Evolutionary conservation across 768 basidiomycete genomes (phyloP).

Genomic region (Macrocybe gigantea): DNA sequence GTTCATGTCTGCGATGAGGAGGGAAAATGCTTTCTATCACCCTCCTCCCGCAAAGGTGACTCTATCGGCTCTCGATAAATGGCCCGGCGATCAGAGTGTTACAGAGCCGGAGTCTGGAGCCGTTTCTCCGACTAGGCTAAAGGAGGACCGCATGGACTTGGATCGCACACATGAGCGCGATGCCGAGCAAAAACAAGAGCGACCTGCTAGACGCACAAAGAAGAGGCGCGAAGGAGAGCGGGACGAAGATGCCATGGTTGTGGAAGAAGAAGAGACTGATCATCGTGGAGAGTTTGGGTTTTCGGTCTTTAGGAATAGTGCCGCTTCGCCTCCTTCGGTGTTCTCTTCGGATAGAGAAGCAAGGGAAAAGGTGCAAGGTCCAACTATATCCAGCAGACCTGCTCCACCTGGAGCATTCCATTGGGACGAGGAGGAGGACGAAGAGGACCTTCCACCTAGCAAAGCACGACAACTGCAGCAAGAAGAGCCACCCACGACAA

Average conservation of each 20-base stretch:
- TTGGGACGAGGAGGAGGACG: conserved; percentile 32
- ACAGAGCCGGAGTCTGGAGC: conserved; percentile 3
- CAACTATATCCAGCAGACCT: conserved; percentile 15
- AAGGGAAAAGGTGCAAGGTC: conserved; percentile 1
- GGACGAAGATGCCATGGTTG: conserved; percentile 1
- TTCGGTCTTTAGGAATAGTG: conserved; percentile 17
- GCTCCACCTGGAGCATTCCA: conserved; percentile 43
- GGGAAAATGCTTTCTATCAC: conserved; percentile 63
- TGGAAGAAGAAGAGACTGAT: conserved; percentile 8
- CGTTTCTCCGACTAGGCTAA: conserved; percentile 1
- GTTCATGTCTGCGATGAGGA: conserved; percentile 36
- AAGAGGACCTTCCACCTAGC: neutral
- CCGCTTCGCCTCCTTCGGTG: conserved; percentile 4
- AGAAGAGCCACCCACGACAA: conserved; percentile 27
- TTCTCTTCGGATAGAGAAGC: conserved; percentile 11
- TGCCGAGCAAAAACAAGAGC: conserved; percentile 7
- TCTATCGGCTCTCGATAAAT: conserved; percentile 25
- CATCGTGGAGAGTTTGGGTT: conserved; percentile 9
- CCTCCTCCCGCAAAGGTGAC: conserved; percentile 20
- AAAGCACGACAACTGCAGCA: neutral
- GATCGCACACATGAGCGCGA: conserved; percentile 9
- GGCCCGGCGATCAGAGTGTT: conserved; percentile 18
- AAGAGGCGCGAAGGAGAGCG: conserved; percentile 10
- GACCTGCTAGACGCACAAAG: conserved; percentile 11
- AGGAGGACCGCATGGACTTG: conserved; percentile 12